Percentiles rank a stretch among this genome's conserved stretches.
Conservation (phyloP, 2,329 filamentous ascomycete genomes). For the Pleurostoma richardsiae region DNA sequence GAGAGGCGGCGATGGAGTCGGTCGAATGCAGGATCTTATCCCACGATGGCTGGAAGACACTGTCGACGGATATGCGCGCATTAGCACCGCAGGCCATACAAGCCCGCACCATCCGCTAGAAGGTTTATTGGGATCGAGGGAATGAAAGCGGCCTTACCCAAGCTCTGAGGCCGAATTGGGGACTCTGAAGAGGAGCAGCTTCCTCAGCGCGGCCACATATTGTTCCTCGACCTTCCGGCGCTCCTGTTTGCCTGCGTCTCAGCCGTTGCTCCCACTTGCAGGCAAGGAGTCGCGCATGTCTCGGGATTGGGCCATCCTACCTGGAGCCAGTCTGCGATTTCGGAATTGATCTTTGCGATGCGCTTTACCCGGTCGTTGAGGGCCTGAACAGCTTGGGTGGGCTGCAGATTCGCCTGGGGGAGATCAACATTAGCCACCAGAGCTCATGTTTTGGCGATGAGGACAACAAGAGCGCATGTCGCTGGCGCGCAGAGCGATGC, state of each 20-base stretch:
- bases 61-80: constrained; percentile 27
- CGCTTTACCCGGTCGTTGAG: constrained; percentile 84
- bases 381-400: constrained; percentile 72
- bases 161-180: constrained; percentile 75
- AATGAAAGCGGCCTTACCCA: constrained; percentile 57
- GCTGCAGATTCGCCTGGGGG: constrained; percentile 70
- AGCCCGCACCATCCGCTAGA: too few relatives aligned
- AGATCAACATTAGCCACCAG: constrained; percentile 8
- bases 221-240: constrained; percentile 86
- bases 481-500: background rate
- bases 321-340: constrained; percentile 96
- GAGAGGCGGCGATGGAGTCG: constrained; percentile 76
- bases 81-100: background rate
- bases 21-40: constrained; percentile 77
- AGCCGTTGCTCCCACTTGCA: constrained; percentile 6
- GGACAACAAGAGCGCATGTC: background rate
- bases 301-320: constrained; percentile 43
- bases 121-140: background rate
- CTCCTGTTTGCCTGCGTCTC: constrained; percentile 55
- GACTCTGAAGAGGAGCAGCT: constrained; percentile 69
- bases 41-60: constrained; percentile 89
- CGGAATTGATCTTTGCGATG: constrained; percentile 78
- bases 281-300: background rate
- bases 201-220: constrained; percentile 78
- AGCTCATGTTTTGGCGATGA: constrained; percentile 1